Conservation (phyloP, 2,329 filamentous ascomycete genomes). For the Trichoderma atroviride region DNA sequence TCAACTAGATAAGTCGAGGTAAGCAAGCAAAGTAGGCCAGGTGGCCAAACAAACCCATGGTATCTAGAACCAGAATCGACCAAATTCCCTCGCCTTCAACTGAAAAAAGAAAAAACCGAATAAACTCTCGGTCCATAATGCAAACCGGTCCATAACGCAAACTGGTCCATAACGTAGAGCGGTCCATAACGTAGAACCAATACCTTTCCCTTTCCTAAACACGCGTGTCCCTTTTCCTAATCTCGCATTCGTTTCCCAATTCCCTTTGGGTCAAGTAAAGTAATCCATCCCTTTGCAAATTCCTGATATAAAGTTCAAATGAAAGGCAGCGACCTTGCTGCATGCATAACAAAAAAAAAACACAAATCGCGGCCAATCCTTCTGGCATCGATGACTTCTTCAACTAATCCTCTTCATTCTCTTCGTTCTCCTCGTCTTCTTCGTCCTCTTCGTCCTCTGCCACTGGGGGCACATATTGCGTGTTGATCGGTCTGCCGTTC, state of each 20-base stretch:
- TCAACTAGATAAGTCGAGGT: not conserved
- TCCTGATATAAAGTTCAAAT: not conserved
- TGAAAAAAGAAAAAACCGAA: no score
- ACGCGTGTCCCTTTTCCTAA: not conserved
- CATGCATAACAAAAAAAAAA: not conserved
- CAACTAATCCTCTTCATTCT: not conserved
- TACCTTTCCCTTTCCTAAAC: not conserved
- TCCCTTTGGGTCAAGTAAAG: not conserved
- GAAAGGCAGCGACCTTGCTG: no score
- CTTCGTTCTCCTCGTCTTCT: not conserved
- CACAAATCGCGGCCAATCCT: not conserved
- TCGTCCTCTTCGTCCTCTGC: not conserved
- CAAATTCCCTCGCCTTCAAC: not conserved
- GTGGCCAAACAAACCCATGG: not conserved
- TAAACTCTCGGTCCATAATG: not conserved
- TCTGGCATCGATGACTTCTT: not conserved
- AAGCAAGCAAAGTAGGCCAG: not conserved
- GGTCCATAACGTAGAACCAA: no score
- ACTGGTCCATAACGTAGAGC: no score
- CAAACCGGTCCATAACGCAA: no score
- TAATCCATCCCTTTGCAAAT: not conserved
- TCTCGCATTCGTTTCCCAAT: not conserved
- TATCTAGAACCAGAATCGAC: not conserved
- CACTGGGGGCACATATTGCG: constrained; percentile 30
- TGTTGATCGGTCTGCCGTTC: constrained; percentile 45